These are phyloP conservation scores for Suillus lakei DNA, from an alignment of 768 basidiomycete genomes.

Conservation along the genomic window DNA sequence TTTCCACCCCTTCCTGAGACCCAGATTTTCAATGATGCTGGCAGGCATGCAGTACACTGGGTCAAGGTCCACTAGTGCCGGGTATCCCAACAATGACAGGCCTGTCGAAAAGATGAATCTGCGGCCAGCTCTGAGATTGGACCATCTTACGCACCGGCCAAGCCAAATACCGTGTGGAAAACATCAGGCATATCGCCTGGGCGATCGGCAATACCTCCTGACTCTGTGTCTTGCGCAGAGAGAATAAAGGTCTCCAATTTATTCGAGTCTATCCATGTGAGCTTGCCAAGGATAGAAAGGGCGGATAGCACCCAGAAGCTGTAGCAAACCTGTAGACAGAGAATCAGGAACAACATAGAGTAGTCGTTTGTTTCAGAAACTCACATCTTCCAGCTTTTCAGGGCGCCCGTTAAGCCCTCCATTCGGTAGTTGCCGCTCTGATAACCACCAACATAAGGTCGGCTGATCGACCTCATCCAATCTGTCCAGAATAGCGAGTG, in stretches of 20 bases:
- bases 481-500: slow-evolving; percentile 85
- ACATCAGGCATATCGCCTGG: slow-evolving; percentile 95
- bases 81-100: slow-evolving; percentile 87
- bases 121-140: background rate
- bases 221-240: slow-evolving; percentile 87
- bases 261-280: slow-evolving; percentile 86
- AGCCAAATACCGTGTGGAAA: slow-evolving; percentile 94
- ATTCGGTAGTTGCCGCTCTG: slow-evolving; percentile 89
- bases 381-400: slow-evolving; percentile 94
- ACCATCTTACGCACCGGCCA: slow-evolving; percentile 62
- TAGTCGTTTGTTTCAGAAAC: slow-evolving; percentile 29
- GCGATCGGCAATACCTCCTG: slow-evolving; percentile 92
- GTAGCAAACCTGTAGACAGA: slow-evolving; percentile 83
- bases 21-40: slow-evolving; percentile 62
- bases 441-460: slow-evolving; percentile 91
- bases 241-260: slow-evolving; percentile 84
- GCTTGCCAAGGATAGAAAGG: slow-evolving; percentile 79
- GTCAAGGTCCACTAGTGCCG: slow-evolving; percentile 83
- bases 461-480: slow-evolving; percentile 80
- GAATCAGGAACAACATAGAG: background rate
- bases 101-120: slow-evolving; percentile 47
- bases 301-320: slow-evolving; percentile 96
- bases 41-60: slow-evolving; percentile 93
- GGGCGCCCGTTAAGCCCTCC: slow-evolving; percentile 98
- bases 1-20: slow-evolving; percentile 60